A percentile compares a stretch with the other conserved stretches of the same genome.
Conservation (phyloP, 768 basidiomycete species). For the Clitopilus hobsonii region DNA sequence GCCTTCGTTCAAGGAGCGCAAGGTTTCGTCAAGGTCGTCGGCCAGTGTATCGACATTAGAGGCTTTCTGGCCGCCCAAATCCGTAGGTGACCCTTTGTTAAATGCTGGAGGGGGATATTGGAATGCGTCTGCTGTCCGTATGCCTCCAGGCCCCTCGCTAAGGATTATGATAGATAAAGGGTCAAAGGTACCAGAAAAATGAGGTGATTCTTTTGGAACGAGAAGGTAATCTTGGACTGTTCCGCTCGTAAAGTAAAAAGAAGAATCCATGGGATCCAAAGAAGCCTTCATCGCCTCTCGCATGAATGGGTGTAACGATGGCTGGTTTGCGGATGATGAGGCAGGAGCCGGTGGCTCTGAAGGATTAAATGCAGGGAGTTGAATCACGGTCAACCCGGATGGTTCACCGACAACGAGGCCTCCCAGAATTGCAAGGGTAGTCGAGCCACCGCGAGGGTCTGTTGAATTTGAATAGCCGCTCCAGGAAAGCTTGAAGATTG, state of each 20-base stretch:
- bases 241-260: slow-evolving; percentile 54
- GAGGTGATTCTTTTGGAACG: slow-evolving; percentile 64
- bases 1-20: slow-evolving; percentile 31
- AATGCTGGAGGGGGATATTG: slow-evolving; percentile 67
- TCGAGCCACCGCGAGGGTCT: slow-evolving; percentile 67
- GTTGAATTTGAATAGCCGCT: slow-evolving; percentile 65
- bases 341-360: slow-evolving; percentile 34
- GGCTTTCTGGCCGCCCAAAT: background rate
- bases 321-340: slow-evolving; percentile 23
- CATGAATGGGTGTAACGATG: slow-evolving; percentile 37
- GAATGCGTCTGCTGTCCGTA: slow-evolving; percentile 54
- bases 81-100: slow-evolving; percentile 5
- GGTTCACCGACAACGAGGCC: slow-evolving; percentile 53
- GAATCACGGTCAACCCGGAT: slow-evolving; percentile 63
- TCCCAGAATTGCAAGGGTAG: slow-evolving; percentile 73
- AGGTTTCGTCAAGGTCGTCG: slow-evolving; percentile 35
- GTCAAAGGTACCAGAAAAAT: slow-evolving; percentile 64
- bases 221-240: slow-evolving; percentile 77
- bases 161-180: slow-evolving; percentile 64
- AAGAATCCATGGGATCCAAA: slow-evolving; percentile 40
- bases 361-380: slow-evolving; percentile 63
- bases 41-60: slow-evolving; percentile 19
- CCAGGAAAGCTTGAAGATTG: slow-evolving; percentile 87
- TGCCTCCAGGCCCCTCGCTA: slow-evolving; percentile 42
- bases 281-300: slow-evolving; percentile 65